phyloP scores from a whole-genome alignment of 106 monocot genomes.

The Dendrobium chrysotoxum region DNA sequence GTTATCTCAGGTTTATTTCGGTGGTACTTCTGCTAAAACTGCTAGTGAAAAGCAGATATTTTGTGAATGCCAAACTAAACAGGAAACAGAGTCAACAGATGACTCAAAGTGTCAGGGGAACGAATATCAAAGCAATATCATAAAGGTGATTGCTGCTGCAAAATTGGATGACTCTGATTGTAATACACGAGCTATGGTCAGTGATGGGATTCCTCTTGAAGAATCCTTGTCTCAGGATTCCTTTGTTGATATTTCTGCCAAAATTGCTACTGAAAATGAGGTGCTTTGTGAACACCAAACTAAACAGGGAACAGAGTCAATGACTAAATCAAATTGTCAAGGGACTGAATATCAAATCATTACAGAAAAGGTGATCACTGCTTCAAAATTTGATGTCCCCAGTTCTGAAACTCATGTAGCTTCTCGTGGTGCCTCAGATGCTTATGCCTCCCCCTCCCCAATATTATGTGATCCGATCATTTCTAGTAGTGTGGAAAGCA shows the following conservation, averaged over 20 bases:
- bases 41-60: neutral
- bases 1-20: neutral
- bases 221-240: neutral
- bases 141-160: neutral
- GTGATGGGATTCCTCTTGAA: neutral
- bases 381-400: constrained; percentile 14
- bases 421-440: constrained; percentile 12
- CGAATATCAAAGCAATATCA: neutral
- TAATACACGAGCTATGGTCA: neutral
- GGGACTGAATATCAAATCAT: constrained; percentile 10
- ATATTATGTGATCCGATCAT: constrained; percentile 10
- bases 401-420: constrained; percentile 10
- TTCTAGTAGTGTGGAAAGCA: constrained; percentile 7
- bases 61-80: neutral
- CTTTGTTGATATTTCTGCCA: neutral
- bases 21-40: neutral
- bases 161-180: neutral
- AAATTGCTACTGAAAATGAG: neutral
- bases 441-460: constrained; percentile 8
- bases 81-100: neutral
- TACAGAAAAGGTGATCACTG: constrained; percentile 3
- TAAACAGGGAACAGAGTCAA: constrained; percentile 29
- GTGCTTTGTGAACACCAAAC: constrained; percentile 21
- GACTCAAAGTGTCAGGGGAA: neutral
- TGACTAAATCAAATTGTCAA: constrained; percentile 12